Base-by-base conservation (phyloP, 805 yeast genomes). In the Ogataea zsoltii region DNA sequence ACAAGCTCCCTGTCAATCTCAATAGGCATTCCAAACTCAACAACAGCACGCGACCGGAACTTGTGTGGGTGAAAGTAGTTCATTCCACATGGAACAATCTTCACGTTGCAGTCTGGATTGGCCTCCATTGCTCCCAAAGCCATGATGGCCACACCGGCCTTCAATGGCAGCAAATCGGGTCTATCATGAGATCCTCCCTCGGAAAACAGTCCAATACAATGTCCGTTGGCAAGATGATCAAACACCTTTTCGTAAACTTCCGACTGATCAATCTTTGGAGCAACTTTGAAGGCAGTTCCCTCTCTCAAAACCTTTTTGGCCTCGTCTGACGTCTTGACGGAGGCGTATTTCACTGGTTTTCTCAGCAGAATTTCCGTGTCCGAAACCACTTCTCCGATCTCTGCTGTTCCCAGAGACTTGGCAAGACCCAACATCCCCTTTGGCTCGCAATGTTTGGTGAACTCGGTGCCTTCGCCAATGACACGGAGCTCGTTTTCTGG, bases 181-280 rank as follows among this genome's bases (percentile, higher is more conserved):
- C 99, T 76, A 65, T 92, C 99, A 60, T 92, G 99, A 11, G 97
- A 89, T 1, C 99, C 99, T 48, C 99, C 99, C 71, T 94, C 99
- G 7, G 99, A 97, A 70, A 90, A 94, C 36, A 94, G 88, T 10
- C 98, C 98, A 29, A 94, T 68, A 51, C 95, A 88, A 45, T 87
- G 80, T 33, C 94, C 90, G 48, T 80, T 76, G 15, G 88, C 77
- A 51, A 94, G 74, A 63, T 89, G 96, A 40, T 83, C 80, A 63
- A 91, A 94, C 2, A 94, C 98, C 51, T 77, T 75, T 44, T 85
- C 79, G 66, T 89, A 94, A 44, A 94, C 96, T 36, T 74, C 72
- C 14, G 88, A 77, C 66, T 94, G 97, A 66, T 94, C 90, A 45
- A 94, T 85, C 57, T 86, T 87, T 46, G 77, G 83, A 1, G 97